Percentiles rank a stretch among this genome's conserved stretches.
Conservation (phyloP, 345 rosid genomes). For the Microthlaspi erraticum region DNA sequence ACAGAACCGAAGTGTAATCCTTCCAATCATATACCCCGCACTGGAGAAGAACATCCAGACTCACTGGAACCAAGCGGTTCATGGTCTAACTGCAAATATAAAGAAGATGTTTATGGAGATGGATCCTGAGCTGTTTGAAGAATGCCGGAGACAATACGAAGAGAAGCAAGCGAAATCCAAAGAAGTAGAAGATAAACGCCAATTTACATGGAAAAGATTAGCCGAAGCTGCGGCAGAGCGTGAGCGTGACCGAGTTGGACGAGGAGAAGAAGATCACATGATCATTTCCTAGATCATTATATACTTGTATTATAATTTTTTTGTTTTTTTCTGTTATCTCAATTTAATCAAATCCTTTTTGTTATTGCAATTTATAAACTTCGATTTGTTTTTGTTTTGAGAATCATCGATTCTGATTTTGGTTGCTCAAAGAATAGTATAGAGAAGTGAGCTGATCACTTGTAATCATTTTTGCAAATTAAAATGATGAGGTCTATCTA, state of each 20-base stretch:
- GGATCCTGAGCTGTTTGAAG: constrained; percentile 77
- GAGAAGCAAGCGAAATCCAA: constrained; percentile 53
- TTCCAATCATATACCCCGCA: constrained; percentile 77
- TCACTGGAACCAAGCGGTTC: constrained; percentile 90
- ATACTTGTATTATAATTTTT: constrained; percentile 33
- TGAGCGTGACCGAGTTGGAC: constrained; percentile 22
- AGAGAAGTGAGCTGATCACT: constrained; percentile 34
- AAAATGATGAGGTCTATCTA: no score
- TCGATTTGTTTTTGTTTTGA: constrained; percentile 17
- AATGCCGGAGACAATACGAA: constrained; percentile 63
- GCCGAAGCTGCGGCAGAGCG: constrained; percentile 64
- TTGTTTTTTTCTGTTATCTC: constrained; percentile 4
- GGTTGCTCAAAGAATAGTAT: constrained; percentile 37
- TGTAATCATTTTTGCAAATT: no score
- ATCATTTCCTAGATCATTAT: constrained; percentile 34
- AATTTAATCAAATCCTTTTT: constrained; percentile 27
- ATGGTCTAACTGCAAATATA: constrained; percentile 74
- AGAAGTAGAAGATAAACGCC: constrained; percentile 61
- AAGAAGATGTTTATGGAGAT: constrained; percentile 75
- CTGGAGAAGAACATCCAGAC: constrained; percentile 70
- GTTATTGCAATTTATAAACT: constrained; percentile 9
- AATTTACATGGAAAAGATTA: constrained; percentile 70
- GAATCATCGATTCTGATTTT: constrained; percentile 30
- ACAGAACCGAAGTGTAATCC: constrained; percentile 71
- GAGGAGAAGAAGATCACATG: constrained; percentile 41